phyloP scores from a whole-genome alignment of 805 yeast species.

The Wickerhamiella nectarea region DNA sequence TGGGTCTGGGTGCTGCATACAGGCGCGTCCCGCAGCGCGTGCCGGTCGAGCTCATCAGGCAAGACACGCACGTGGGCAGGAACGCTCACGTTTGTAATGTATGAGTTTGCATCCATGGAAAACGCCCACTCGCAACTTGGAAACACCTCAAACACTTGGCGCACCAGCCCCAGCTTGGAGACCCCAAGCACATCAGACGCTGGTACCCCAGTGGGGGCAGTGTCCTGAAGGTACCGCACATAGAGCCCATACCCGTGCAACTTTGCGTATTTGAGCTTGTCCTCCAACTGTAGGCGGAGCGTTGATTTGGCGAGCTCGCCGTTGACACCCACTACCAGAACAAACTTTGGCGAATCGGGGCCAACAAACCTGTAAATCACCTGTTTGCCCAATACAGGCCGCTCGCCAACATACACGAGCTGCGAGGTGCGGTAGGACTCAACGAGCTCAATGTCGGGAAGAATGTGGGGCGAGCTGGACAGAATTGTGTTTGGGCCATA shows the following conservation, averaged over 20 bases:
- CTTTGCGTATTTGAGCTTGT: conserved; percentile 72
- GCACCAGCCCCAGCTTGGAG: conserved; percentile 43
- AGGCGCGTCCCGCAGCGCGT: conserved; percentile 51
- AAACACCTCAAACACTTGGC: conserved; percentile 83
- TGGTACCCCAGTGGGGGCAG: conserved; percentile 27
- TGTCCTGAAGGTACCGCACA: conserved; percentile 72
- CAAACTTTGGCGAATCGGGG: conserved; percentile 27
- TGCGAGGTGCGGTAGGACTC: conserved; percentile 21
- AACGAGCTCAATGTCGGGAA: conserved; percentile 19
- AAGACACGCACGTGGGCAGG: conserved; percentile 42
- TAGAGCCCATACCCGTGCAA: conserved; percentile 62
- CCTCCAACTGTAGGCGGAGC: conserved; percentile 54
- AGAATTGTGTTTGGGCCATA: not conserved
- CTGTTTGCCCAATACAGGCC: conserved; percentile 17
- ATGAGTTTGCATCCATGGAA: conserved; percentile 61
- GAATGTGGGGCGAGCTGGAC: conserved; percentile 13
- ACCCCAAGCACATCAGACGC: conserved; percentile 30
- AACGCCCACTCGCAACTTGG: conserved; percentile 75
- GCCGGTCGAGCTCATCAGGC: conserved; percentile 42
- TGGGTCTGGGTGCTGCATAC: conserved; percentile 52
- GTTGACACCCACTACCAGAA: conserved; percentile 69
- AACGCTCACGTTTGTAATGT: conserved; percentile 51
- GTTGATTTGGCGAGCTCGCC: conserved; percentile 48
- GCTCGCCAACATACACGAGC: conserved; percentile 18
- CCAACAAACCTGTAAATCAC: conserved; percentile 12